Evolutionary conservation across 768 basidiomycete genomes (phyloP).

Genomic region (Suillus lakei): DNA sequence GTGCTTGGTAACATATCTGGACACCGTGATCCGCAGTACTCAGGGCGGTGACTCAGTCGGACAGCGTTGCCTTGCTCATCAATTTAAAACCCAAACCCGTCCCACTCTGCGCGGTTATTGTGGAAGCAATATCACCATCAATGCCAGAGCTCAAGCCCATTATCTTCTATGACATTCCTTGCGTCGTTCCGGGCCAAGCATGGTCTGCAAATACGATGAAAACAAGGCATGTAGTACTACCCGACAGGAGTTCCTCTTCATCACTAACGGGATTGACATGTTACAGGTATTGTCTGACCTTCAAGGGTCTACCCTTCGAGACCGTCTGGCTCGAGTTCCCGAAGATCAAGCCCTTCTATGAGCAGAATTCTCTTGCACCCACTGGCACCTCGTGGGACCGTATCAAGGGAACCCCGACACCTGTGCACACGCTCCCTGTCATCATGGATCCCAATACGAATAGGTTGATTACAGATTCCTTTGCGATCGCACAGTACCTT

Average conservation of each 20-base stretch:
- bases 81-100: too few relatives aligned
- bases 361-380: conserved; percentile 32
- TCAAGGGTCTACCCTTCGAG: conserved; percentile 44
- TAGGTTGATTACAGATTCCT: conserved; percentile 45
- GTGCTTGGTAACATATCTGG: too few relatives aligned
- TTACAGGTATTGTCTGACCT: conserved; percentile 33
- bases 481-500: conserved; percentile 53
- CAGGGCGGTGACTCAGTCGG: too few relatives aligned
- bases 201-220: conserved; percentile 47
- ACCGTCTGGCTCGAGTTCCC: conserved; percentile 59
- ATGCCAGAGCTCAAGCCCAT: conserved; percentile 25
- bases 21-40: too few relatives aligned
- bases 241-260: neutral
- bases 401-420: conserved; percentile 25
- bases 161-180: conserved; percentile 42
- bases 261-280: neutral
- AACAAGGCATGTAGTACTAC: conserved; percentile 35
- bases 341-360: conserved; percentile 43
- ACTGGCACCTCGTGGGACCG: conserved; percentile 5
- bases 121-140: conserved; percentile 19
- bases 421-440: conserved; percentile 50
- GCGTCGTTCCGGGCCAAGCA: conserved; percentile 25
- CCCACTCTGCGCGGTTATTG: neutral
- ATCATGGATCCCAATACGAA: conserved; percentile 53
- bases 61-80: too few relatives aligned